A percentile compares a stretch with the other conserved stretches of the same genome.
Evolutionary conservation across 1,284 basidiomycete species (phyloP).

Genomic region (Phaffia rhodozyma): DNA sequence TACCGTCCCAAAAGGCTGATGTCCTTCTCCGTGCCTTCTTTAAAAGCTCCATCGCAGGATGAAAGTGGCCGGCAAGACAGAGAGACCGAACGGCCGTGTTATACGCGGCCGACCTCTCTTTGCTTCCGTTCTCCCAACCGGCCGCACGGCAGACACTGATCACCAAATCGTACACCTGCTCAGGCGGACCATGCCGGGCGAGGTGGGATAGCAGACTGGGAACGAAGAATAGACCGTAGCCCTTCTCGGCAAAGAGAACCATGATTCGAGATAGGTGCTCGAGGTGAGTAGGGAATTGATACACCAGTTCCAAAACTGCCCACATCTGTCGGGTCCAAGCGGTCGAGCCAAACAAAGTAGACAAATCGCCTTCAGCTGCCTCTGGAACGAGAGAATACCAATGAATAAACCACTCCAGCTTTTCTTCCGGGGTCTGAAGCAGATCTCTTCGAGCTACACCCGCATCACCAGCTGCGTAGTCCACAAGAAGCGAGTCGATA

Average conservation of each 20-base stretch:
- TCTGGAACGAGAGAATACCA: slow-evolving; percentile 11
- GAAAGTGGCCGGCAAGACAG: not conserved
- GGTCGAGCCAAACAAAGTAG: not conserved
- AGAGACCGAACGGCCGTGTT: not conserved
- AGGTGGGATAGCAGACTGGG: not conserved
- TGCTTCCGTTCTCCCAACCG: not conserved
- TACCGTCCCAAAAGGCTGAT: not conserved
- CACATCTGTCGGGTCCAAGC: not conserved
- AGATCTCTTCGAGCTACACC: too few species aligned
- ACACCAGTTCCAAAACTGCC: slow-evolving; percentile 1
- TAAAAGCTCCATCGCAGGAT: not conserved
- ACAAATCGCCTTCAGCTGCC: not conserved
- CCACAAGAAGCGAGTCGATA: slow-evolving; percentile 2
- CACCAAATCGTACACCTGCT: not conserved
- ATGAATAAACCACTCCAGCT: slow-evolving; percentile 16
- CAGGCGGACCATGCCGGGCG: not conserved
- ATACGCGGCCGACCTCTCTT: not conserved
- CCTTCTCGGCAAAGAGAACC: slow-evolving; percentile 12
- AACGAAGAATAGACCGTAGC: slow-evolving; percentile 4
- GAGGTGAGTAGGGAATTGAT: not conserved
- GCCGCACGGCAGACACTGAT: slow-evolving; percentile 1
- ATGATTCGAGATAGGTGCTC: slow-evolving; percentile 1
- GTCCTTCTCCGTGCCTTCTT: not conserved
- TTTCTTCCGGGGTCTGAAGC: slow-evolving; percentile 3
- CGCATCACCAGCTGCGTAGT: not conserved